phyloP scores from a whole-genome alignment of 1,284 basidiomycete genomes.

The Rhodotorula sp. region DNA sequence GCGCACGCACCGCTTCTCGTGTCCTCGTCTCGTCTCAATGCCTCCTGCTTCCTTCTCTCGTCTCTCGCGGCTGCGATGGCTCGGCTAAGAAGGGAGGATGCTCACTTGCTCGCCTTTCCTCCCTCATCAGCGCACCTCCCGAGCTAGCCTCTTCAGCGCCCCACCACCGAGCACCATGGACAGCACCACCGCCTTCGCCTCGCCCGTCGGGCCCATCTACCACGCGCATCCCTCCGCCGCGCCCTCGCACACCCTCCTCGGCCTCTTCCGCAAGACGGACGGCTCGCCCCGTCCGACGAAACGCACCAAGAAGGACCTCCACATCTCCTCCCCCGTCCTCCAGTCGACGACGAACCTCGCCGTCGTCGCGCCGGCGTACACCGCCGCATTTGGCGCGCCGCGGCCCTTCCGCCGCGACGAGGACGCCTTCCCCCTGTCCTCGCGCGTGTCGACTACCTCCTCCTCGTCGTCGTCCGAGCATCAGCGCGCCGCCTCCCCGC shows the following conservation, averaged over 20 bases:
- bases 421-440: not conserved
- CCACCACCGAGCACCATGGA: not conserved
- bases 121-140: not conserved
- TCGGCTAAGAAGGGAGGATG: not conserved
- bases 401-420: not conserved
- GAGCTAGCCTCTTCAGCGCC: too few species aligned
- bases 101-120: too few species aligned
- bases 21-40: not conserved
- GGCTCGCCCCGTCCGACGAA: not conserved
- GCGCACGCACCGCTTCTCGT: not conserved
- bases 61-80: not conserved
- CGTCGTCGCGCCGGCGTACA: not conserved
- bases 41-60: not conserved
- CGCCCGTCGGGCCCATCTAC: not conserved
- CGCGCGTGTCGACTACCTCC: too few species aligned
- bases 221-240: not conserved
- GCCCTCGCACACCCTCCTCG: not conserved
- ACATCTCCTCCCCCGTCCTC: constrained; percentile 6
- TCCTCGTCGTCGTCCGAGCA: too few species aligned
- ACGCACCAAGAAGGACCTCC: not conserved
- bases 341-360: not conserved
- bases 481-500: not conserved
- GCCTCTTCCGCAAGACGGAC: not conserved
- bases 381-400: not conserved
- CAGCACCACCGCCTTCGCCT: not conserved